These are phyloP conservation scores for Allantophomopsis lycopodina DNA, from an alignment of 2,329 filamentous ascomycete species.

Conservation along the genomic window DNA sequence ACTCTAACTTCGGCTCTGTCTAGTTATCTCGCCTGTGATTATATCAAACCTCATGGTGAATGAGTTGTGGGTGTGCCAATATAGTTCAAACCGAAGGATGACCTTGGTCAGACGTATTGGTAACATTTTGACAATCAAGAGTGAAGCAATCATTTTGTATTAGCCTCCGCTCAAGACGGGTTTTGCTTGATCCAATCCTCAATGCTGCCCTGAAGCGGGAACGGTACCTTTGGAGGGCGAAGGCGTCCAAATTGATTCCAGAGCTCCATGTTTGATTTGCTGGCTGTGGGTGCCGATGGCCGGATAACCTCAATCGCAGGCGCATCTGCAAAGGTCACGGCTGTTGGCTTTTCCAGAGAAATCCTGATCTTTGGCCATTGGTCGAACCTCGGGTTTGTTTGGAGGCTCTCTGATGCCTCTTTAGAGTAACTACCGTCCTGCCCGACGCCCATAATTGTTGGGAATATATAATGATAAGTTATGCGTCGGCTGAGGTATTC, in stretches of 20 bases:
- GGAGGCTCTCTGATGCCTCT: neutral
- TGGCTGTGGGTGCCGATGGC: slow-evolving; percentile 7
- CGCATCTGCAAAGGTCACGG: slow-evolving; percentile 58
- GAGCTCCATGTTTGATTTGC: slow-evolving; percentile 2
- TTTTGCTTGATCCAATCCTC: slow-evolving; percentile 11
- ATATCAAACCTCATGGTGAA: too few relatives aligned
- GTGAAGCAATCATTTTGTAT: too few relatives aligned
- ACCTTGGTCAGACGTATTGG: too few relatives aligned
- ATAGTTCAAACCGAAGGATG: too few relatives aligned
- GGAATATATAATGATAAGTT: slow-evolving; percentile 25
- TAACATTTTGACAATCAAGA: too few relatives aligned
- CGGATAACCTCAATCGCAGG: slow-evolving; percentile 47
- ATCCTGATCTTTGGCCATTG: slow-evolving; percentile 41
- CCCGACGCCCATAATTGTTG: slow-evolving; percentile 9
- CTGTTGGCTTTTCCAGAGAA: slow-evolving; percentile 57
- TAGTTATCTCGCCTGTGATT: too few relatives aligned
- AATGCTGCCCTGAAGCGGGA: slow-evolving; percentile 11
- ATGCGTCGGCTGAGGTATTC: slow-evolving; percentile 31
- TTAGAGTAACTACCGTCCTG: too few relatives aligned
- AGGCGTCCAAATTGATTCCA: slow-evolving; percentile 1
- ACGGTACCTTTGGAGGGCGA: slow-evolving; percentile 5
- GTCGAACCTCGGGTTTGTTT: slow-evolving; percentile 19
- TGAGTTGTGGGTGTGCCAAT: too few relatives aligned
- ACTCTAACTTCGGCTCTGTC: too few relatives aligned
- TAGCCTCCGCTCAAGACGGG: too few relatives aligned